A percentile compares a stretch with the other conserved stretches of the same genome.
phyloP scores from a whole-genome alignment of 345 rosid species.

The Moringa oleifera region DNA sequence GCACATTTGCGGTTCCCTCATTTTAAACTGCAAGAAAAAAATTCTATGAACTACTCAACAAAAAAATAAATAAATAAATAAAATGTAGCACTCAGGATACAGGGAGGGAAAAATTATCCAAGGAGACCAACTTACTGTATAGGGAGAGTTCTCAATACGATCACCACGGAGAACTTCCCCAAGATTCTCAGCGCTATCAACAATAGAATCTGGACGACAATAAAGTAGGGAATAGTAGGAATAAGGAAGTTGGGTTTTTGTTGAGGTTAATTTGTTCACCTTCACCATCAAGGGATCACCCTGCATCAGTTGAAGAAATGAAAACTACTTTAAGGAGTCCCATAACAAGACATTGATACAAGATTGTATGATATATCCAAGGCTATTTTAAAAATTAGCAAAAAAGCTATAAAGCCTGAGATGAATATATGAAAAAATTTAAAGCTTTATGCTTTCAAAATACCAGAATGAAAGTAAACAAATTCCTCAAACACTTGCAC shows the following conservation, averaged over 20 bases:
- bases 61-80: too few relatives aligned
- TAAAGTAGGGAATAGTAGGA: slow-evolving; percentile 71
- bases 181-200: slow-evolving; percentile 89
- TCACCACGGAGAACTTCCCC: slow-evolving; percentile 96
- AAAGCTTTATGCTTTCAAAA: background rate
- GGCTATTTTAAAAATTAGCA: background rate
- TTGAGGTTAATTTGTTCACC: slow-evolving; percentile 86
- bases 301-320: slow-evolving; percentile 18
- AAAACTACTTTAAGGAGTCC: background rate
- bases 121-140: slow-evolving; percentile 41
- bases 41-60: slow-evolving; percentile 12
- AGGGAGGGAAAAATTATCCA: background rate
- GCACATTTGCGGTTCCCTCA: slow-evolving; percentile 79
- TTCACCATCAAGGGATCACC: slow-evolving; percentile 80
- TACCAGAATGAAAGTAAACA: background rate
- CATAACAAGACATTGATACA: too few relatives aligned
- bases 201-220: slow-evolving; percentile 52
- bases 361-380: background rate
- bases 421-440: background rate
- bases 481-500: background rate
- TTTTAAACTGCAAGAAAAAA: slow-evolving; percentile 55
- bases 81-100: background rate
- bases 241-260: slow-evolving; percentile 90
- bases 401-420: background rate
- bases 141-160: slow-evolving; percentile 86